phyloP scores from a whole-genome alignment of 108 stramenopile species.

The Cyclostephanos tholiformis region DNA sequence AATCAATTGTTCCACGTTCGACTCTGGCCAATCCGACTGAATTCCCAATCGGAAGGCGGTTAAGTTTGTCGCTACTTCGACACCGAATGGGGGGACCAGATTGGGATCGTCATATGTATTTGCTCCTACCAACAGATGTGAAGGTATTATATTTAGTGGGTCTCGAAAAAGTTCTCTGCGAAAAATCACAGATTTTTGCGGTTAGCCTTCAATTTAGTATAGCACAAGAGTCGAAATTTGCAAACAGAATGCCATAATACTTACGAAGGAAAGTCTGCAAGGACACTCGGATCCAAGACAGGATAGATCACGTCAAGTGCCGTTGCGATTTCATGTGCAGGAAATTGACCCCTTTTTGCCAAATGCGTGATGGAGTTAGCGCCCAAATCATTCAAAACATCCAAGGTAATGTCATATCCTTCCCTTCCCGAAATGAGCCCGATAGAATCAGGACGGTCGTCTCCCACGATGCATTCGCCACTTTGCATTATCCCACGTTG shows the following conservation, averaged over 20 bases:
- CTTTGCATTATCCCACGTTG: conserved; percentile 67
- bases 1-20: neutral
- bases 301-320: neutral
- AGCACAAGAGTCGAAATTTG: neutral
- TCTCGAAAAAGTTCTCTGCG: conserved; percentile 3
- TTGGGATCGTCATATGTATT: conserved; percentile 1
- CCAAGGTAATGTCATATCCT: neutral
- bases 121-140: conserved; percentile 7
- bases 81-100: neutral
- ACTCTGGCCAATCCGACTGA: neutral
- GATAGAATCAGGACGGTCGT: neutral
- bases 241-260: neutral
- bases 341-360: conserved; percentile 1
- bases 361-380: neutral
- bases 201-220: neutral
- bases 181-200: neutral
- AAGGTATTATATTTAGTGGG: neutral
- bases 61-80: conserved; percentile 2
- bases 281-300: neutral
- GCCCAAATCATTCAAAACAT: neutral
- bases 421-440: conserved; percentile 1
- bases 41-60: neutral
- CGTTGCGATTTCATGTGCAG: neutral
- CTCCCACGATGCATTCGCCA: conserved; percentile 4
- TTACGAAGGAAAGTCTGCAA: conserved; percentile 5